Conservation (phyloP, 306 rosid genomes). For the Cucumis hystrix region DNA sequence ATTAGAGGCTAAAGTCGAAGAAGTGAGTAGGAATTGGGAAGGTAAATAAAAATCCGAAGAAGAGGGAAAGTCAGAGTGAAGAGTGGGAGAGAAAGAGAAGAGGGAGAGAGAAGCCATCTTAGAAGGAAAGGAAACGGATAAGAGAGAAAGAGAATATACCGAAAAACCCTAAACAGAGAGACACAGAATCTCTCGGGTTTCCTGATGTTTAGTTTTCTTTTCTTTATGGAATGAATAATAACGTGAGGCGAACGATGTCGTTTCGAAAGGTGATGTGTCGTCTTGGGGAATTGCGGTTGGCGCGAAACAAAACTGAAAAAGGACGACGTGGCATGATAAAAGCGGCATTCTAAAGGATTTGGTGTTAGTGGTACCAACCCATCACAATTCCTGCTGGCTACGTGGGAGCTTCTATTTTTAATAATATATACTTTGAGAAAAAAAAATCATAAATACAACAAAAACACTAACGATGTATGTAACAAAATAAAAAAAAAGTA, state of each 20-base stretch:
- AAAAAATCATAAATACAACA: no score
- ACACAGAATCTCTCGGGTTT: not conserved
- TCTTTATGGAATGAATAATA: not conserved
- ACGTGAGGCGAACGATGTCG: not conserved
- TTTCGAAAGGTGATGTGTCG: not conserved
- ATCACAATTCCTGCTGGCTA: not conserved
- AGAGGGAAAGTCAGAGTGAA: conserved; percentile 10
- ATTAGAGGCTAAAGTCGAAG: not conserved
- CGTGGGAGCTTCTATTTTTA: no score
- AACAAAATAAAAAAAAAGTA: no score
- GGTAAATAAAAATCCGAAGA: not conserved
- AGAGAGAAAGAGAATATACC: conserved; percentile 41
- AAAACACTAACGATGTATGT: no score
- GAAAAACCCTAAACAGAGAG: conserved; percentile 49
- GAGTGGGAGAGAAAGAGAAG: conserved; percentile 21
- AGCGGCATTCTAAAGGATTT: not conserved
- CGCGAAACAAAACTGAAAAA: not conserved
- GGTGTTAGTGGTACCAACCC: not conserved
- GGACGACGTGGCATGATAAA: not conserved
- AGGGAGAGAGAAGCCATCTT: conserved; percentile 36
- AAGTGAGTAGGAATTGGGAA: not conserved
- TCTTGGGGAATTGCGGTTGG: not conserved
- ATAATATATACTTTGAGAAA: no score
- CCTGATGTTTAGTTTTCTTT: not conserved
- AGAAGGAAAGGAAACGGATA: not conserved